Percentiles rank a stretch among this genome's conserved stretches.
Conservation (phyloP, 257 asterid genomes). For the Jacaranda mimosifolia region DNA sequence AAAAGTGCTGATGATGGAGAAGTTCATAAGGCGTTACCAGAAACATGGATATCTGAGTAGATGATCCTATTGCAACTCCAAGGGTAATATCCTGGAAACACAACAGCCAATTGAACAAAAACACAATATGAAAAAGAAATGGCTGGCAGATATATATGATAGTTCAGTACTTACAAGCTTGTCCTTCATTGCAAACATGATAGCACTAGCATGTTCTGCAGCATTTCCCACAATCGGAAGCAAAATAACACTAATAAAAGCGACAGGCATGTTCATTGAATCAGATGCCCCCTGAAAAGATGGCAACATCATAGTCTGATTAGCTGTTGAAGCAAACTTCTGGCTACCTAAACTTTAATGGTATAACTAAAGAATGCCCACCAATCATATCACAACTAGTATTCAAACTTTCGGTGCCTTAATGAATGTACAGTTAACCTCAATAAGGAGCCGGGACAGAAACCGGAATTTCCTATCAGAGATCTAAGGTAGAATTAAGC, state of each 20-base stretch:
- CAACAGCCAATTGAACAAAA: constrained; percentile 19
- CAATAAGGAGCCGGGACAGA: no score
- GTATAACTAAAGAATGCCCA: not conserved
- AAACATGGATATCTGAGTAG: constrained; percentile 99
- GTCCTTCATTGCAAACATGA: constrained; percentile 99
- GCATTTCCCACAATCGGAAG: constrained; percentile 98
- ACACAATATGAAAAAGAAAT: constrained; percentile 55
- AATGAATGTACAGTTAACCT: no score
- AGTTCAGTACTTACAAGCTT: constrained; percentile 67
- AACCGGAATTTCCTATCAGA: no score
- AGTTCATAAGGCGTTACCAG: constrained; percentile 61
- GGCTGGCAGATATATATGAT: not conserved
- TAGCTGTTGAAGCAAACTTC: not conserved
- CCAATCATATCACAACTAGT: no score
- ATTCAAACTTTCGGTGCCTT: no score
- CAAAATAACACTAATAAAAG: constrained; percentile 65
- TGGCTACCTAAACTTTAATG: not conserved
- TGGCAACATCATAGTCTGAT: not conserved
- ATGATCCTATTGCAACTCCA: constrained; percentile 98
- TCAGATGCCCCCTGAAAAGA: constrained; percentile 90
- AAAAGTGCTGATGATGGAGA: not conserved
- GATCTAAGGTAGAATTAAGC: no score
- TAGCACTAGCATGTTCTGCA: constrained; percentile 98
- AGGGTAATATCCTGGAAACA: constrained; percentile 55
- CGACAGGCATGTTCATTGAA: constrained; percentile 81